Evolutionary conservation across 257 asterid species (phyloP).

Genomic region (Verbena officinalis): DNA sequence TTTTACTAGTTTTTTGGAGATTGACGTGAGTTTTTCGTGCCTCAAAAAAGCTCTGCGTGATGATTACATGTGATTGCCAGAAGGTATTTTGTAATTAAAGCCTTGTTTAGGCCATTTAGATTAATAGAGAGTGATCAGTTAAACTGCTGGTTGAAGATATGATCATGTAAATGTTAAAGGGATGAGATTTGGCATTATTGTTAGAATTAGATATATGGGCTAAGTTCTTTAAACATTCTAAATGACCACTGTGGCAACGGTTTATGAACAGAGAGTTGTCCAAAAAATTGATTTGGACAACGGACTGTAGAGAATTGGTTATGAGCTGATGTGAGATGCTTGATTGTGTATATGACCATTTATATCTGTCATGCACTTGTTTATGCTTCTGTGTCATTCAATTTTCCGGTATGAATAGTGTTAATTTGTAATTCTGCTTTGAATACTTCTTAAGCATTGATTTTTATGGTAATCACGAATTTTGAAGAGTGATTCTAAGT

Average conservation of each 20-base stretch:
- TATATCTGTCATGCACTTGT: background rate
- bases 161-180: background rate
- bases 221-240: background rate
- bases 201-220: background rate
- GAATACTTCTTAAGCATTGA: background rate
- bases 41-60: background rate
- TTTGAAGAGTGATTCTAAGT: background rate
- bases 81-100: background rate
- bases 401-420: background rate
- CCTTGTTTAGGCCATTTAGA: background rate
- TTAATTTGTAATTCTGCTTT: background rate
- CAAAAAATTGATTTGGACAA: background rate
- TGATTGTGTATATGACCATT: background rate
- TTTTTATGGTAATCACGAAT: background rate
- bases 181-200: background rate
- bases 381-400: background rate
- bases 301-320: background rate
- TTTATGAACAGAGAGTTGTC: background rate
- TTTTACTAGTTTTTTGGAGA: constrained; percentile 7
- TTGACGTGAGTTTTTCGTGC: background rate
- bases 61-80: background rate
- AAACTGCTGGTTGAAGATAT: too few relatives aligned
- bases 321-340: background rate
- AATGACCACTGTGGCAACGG: background rate
- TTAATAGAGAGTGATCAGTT: background rate